Base-by-base conservation (phyloP, 352 stramenopile species). In the Phytophthora lateralis region DNA sequence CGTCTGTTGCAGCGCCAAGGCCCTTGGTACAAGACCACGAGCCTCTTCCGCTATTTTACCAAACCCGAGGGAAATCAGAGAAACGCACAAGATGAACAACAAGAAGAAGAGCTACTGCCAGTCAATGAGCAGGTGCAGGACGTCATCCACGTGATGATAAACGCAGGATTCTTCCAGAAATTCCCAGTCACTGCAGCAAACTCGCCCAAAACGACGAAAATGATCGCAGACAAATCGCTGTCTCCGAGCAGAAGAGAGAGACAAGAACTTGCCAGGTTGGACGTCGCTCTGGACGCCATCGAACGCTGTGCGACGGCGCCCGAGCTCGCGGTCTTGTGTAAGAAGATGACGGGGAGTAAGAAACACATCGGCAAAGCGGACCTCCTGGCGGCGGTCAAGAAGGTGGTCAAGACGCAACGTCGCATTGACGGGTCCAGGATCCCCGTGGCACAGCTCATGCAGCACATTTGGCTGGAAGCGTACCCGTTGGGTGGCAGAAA, bases 1-100 rank as follows among this genome's bases (percentile, higher is more conserved):
- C 86, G 82, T 9, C 57, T 93, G 20, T 80, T 95, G 21, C 84
- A 93, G 54, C 86, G 86, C 29, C 88, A 86, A 54, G 86, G 84
- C 0, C 69, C 75, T 43, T 95, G 86, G 86, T 89, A 89, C 58
- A 86, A 84, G 58, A 81, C 73, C 1, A 69, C 70, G 17, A 87
- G 82, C 21, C 63, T 95, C 20, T 66, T 87, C 15, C 72, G 65
- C 17, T 92, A 93, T 48, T 89, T 91, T 50, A 56, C 54, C 6
- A 30, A 42, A 55, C 29, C 46, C 37, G 7, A 63, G 37, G 24
- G 44, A n/a, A 50, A 26, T 20, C 10, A 42, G 24, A 59, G 8
- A 37, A 63, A 10, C 55, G 44, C 38, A 37, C 32, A 20, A 39
- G 6, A 3, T 6, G 27, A 29, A 43, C 2, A 26, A 47, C 11